phyloP scores from a whole-genome alignment of 306 rosid genomes.

The Dalbergia cultrata region DNA sequence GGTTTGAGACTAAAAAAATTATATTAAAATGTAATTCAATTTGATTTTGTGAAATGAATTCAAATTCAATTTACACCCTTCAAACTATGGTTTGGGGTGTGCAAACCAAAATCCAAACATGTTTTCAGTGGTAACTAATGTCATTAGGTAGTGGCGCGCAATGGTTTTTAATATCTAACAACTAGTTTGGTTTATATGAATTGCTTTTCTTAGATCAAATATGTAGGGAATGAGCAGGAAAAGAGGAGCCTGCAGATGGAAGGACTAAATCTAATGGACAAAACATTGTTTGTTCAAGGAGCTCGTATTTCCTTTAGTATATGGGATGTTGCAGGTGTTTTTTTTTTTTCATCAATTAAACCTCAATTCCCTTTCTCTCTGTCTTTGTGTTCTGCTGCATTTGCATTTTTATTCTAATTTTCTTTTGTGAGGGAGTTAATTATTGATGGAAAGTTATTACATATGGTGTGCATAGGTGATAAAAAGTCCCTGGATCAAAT shows the following conservation, averaged over 20 bases:
- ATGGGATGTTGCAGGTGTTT: constrained; percentile 93
- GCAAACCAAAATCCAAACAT: too few relatives aligned
- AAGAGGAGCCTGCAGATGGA: constrained; percentile 74
- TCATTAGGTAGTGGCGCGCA: too few relatives aligned
- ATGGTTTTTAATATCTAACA: background rate
- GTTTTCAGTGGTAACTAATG: too few relatives aligned
- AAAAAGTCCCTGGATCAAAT: constrained; percentile 69
- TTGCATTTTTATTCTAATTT: background rate
- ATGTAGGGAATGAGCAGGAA: constrained; percentile 89
- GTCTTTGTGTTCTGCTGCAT: background rate
- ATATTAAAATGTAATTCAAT: too few relatives aligned
- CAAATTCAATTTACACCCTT: too few relatives aligned
- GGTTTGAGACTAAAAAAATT: background rate
- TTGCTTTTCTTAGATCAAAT: constrained; percentile 65
- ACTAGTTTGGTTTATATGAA: background rate
- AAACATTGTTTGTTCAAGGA: constrained; percentile 74
- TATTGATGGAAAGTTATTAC: constrained; percentile 9
- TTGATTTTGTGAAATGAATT: too few relatives aligned
- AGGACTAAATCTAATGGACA: constrained; percentile 90
- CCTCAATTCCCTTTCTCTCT: constrained; percentile 8
- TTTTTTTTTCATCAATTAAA: background rate
- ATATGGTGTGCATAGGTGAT: constrained; percentile 62
- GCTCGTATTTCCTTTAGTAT: constrained; percentile 81
- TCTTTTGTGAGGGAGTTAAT: background rate
- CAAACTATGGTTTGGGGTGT: too few relatives aligned